Evolutionary conservation across 2,329 filamentous ascomycete species (phyloP), one percentile per base, ranked within the genome.

Genomic region (Colletotrichum agaves): DNA sequence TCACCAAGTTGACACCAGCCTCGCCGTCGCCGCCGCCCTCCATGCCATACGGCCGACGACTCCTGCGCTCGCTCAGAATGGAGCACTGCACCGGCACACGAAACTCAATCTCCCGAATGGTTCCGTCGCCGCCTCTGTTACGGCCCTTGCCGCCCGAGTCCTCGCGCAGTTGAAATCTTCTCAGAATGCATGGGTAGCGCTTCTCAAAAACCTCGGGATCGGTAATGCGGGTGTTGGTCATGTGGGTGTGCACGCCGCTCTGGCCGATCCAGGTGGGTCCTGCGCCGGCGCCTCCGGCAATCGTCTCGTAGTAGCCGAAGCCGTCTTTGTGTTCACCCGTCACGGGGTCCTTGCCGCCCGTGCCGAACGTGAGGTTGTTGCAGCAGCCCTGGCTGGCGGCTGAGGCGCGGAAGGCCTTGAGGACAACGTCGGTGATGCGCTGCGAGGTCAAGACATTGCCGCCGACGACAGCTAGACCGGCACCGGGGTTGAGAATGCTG

Each of bases 291-390:
- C 93, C 93, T 43, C 93, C 92, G 0, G 91, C 90, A 70, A 96
- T 94, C 5, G 92, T 95, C 78, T 96, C 93, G 77, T 95, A 95
- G 82, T 95, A 96, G 10, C 93, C 93, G 75, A 96, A 96, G 0
- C 93, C 93, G 43, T 75, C 75, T 5, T 69, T 88, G n/a, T 88
- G 83, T n/a, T 85, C 84, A 61, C 87, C 84, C 5, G 61, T 61
- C 4, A 60, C 39, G 55, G 86, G 81, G 4, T 84, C 83, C 68
- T 91, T 90, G 47, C 92, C 92, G 61, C 92, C 91, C 73, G 93
- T 93, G 69, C 92, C 93, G 74, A 96, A 96, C 0, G 93, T 95
- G 5, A 96, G 84, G 76, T 95, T 95, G 79, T 96, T 96, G 78
- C 90, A 92, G 78, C 92, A 91, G 55, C 93, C 93, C 75, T 96